Evolutionary conservation across 2,329 filamentous ascomycete genomes (phyloP).

Genomic region (Sporothrix globosa): DNA sequence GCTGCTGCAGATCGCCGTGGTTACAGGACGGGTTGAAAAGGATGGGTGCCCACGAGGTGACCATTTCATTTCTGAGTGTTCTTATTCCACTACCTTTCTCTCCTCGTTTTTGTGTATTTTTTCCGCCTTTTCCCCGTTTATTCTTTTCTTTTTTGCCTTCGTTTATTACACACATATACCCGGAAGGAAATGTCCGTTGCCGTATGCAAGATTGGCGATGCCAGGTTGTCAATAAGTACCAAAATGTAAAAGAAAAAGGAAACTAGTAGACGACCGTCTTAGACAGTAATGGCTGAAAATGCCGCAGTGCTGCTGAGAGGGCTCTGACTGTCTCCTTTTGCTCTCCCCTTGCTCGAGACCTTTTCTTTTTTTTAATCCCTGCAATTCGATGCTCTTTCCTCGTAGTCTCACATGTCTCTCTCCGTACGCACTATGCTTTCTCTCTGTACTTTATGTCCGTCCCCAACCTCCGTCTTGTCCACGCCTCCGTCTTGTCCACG

Average conservation of each 20-base stretch:
- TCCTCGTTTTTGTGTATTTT: no score
- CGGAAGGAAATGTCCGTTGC: conserved; percentile 27
- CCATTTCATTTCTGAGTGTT: no score
- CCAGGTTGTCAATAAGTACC: conserved; percentile 38
- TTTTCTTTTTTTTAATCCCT: background rate
- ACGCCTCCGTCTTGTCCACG: no score
- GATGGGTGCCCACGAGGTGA: no score
- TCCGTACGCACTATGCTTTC: background rate
- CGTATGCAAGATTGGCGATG: conserved; percentile 47
- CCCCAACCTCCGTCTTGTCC: background rate
- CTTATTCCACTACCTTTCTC: no score
- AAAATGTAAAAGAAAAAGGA: background rate
- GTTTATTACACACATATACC: no score
- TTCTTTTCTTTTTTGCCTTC: no score
- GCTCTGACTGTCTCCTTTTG: background rate
- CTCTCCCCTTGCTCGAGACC: background rate
- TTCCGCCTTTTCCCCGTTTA: no score
- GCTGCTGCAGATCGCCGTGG: no score
- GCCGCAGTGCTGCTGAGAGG: conserved; percentile 7
- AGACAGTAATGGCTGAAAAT: background rate
- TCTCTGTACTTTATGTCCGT: no score
- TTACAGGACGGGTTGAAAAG: no score
- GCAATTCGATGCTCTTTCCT: background rate
- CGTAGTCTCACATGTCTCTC: background rate
- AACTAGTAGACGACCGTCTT: no score